Base-by-base conservation (phyloP, 2,329 filamentous ascomycete genomes). In the Aspergillus ochraceus region DNA sequence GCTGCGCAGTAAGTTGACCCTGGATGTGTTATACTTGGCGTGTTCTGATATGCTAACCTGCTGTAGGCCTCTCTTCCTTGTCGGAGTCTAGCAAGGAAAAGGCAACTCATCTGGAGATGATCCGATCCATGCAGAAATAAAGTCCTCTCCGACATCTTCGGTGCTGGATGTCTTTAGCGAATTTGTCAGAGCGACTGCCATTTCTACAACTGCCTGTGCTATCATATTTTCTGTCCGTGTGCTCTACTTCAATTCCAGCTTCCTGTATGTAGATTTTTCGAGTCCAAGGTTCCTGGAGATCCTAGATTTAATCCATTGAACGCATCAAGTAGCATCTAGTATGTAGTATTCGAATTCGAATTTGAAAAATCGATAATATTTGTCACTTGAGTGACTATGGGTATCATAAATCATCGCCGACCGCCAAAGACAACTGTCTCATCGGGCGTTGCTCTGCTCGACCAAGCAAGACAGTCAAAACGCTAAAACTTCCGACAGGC, bases 51-150 rank as follows among this genome's bases (percentile, higher is more conserved):
- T 30, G 52, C 60, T 68, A 57, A 71, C 57, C 30, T 39, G 26
- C 14, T 59, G 17, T 9, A 85, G 83, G 82, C 78, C 85, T 96
- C 65, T 87, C 88, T 54, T 88, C 90, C 64, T 79, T 98, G 75
- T 96, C 91, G 65, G 92, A 97, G 78, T 88, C 89, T 45, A 92
- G 90, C 72, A 86, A 85, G 72, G 94, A 97, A 66, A 86, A 90
- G 63, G 91, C 92, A 68, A 88, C 91, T 59, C 95, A 98, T 77
- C 84, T 88, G 70, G 94, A 97, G 79, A 88, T 97, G 79, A 96
- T 98, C 70, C 86, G 81, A 68, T 81, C 80, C 26, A 84, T 85
- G 76, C 75, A 76, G 68, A 71, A 72, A 67, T 77, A 75, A 75
- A 66, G 17, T 49, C 22, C n/a, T 45, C 22, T 42, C 22, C 47